phyloP scores from a whole-genome alignment of 176 grass and related monocot genomes.

The Musa beccarii region DNA sequence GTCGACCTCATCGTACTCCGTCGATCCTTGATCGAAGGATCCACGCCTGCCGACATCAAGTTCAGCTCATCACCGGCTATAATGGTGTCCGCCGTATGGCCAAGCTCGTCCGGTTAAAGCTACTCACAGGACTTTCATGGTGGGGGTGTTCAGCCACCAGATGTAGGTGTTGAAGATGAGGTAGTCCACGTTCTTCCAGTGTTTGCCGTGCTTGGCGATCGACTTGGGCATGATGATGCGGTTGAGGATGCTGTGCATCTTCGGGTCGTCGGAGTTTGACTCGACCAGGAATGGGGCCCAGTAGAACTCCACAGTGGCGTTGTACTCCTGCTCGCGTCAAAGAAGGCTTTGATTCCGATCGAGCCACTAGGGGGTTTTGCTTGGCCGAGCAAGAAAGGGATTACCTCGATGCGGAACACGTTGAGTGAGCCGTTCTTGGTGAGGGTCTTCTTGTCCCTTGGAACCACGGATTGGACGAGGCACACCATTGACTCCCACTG shows the following conservation, averaged over 20 bases:
- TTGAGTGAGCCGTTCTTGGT: not conserved
- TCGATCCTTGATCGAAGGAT: not conserved
- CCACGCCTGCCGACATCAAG: not conserved
- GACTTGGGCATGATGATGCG: constrained; percentile 5
- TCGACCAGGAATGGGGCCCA: constrained; percentile 98
- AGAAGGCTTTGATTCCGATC: not conserved
- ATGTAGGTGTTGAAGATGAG: constrained; percentile 13
- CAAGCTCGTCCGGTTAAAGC: not conserved
- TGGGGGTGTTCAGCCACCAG: constrained; percentile 10
- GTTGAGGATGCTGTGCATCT: constrained; percentile 72
- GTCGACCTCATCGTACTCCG: constrained; percentile 51
- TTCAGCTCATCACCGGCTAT: not conserved
- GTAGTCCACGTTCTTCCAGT: constrained; percentile 10
- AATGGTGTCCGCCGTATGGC: not conserved
- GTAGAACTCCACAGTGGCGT: constrained; percentile 98
- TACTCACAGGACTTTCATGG: constrained; percentile 10
- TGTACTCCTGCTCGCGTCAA: constrained; percentile 39
- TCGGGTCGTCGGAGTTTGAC: constrained; percentile 94
- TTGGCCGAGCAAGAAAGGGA: too few species aligned
- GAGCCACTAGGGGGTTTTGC: not conserved
- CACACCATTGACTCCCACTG: constrained; percentile 21
- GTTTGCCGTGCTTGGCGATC: not conserved
- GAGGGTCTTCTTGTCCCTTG: constrained; percentile 10
- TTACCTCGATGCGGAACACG: not conserved
- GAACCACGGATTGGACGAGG: constrained; percentile 1